Evolutionary conservation across 2,329 filamentous ascomycete genomes (phyloP), one percentile per base, ranked within the genome.

Genomic region (Fusarium clavum): DNA sequence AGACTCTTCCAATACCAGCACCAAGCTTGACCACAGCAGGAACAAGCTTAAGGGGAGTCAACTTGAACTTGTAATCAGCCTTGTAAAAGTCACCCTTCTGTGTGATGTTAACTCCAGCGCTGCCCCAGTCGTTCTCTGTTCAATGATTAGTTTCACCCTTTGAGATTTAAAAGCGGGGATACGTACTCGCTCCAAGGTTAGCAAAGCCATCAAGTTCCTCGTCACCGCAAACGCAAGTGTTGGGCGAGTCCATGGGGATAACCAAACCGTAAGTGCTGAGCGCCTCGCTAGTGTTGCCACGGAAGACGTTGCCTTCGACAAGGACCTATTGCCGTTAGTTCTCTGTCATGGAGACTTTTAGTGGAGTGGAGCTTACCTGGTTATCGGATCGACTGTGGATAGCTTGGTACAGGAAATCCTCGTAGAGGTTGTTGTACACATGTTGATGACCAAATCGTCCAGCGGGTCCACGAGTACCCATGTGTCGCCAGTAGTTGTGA

Each of bases 201-300:
- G 84, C 85, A 72, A 80, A 88, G 0, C 85, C 85, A 67, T 87
- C 85, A 27, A 87, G 77, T 72, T 87, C 85, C 69, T 82, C 82
- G 49, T 88, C 86, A 2, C 85, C 86, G 13, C 84, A 85, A 2
- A 81, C 79, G 62, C 81, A 83, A 1, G 84, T 87, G 62, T 88
- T 88, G 0, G 86, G 86, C 45, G 82, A 84, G 63, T 87, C 86
- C 47, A 82, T 79, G 0, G 86, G 86, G n/a, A 88, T 84, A 3
- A 87, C 86, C 0, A 87, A 77, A 0, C 86, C 85, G 54, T 87
- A 86, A 1, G 86, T 87, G 69, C 81, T 85, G 25, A 87, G 73
- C 0, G 86, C 84, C 64, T 85, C 84, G 16, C 76, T 77, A 0
- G 84, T 85, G 54, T 83, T 79, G 8, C 82, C 81, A 8, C 79